phyloP scores from a whole-genome alignment of 805 yeast species.

The Hermanozyma aechmeae region DNA sequence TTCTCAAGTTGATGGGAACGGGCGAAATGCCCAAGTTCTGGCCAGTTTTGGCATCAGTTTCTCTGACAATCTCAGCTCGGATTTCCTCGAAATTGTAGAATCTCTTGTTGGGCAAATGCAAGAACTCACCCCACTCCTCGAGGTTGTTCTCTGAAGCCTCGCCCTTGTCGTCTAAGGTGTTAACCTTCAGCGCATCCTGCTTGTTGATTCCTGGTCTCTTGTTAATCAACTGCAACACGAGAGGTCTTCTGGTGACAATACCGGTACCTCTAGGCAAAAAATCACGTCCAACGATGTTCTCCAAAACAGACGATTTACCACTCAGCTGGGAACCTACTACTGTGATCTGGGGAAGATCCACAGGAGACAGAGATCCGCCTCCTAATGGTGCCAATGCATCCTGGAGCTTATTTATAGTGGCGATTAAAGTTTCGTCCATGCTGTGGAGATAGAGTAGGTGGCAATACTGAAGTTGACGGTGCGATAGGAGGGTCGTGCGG shows the following conservation, averaged over 20 bases:
- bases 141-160: constrained; percentile 58
- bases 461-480: too few relatives aligned
- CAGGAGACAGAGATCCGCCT: constrained; percentile 80
- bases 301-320: constrained; percentile 84
- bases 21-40: constrained; percentile 83
- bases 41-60: constrained; percentile 79
- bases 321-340: constrained; percentile 89
- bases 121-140: constrained; percentile 96
- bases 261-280: constrained; percentile 90
- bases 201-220: constrained; percentile 34
- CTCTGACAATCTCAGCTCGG: constrained; percentile 82
- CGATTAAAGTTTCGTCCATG: constrained; percentile 74
- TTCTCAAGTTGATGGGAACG: constrained; percentile 85
- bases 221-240: constrained; percentile 74
- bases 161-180: constrained; percentile 34
- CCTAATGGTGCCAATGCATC: constrained; percentile 97
- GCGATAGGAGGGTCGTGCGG: too few relatives aligned
- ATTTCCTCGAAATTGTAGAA: constrained; percentile 84
- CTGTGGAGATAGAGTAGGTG: too few relatives aligned
- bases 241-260: constrained; percentile 83
- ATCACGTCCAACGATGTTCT: constrained; percentile 86
- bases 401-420: constrained; percentile 81
- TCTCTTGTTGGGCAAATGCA: constrained; percentile 83
- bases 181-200: constrained; percentile 27
- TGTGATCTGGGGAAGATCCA: constrained; percentile 90